Evolutionary conservation across 2,329 filamentous ascomycete genomes (phyloP).

Genomic region (Dryadomyces sulphureus): DNA sequence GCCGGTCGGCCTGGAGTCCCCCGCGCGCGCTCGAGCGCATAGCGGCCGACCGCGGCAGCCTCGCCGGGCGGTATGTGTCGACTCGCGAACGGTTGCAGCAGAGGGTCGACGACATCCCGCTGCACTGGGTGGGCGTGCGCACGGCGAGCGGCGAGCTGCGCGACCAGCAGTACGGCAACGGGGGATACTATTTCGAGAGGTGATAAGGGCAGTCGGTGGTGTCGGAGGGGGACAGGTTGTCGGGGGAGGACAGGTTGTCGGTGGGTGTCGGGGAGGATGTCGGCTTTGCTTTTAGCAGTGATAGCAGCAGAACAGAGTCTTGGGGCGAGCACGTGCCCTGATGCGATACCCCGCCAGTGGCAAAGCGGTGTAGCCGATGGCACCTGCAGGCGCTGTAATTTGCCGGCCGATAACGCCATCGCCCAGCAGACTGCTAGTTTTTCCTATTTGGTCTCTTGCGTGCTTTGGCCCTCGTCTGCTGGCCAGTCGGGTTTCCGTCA

Average conservation of each 20-base stretch:
- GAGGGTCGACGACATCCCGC: constrained; percentile 40
- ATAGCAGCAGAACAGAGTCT: too few relatives aligned
- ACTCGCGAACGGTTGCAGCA: constrained; percentile 34
- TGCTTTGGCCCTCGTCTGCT: constrained; percentile 3
- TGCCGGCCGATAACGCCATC: constrained; percentile 1
- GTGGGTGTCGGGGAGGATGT: too few relatives aligned
- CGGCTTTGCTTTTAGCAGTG: too few relatives aligned
- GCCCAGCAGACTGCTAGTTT: not conserved
- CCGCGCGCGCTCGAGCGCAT: constrained; percentile 22
- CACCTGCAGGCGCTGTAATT: too few relatives aligned
- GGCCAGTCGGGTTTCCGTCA: not conserved
- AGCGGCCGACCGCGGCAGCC: constrained; percentile 23
- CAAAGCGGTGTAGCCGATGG: too few relatives aligned
- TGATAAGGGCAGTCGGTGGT: not conserved
- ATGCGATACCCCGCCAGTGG: too few relatives aligned
- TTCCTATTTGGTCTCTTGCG: constrained; percentile 5
- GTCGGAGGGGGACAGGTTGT: not conserved
- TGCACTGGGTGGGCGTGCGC: constrained; percentile 44
- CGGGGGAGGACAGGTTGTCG: too few relatives aligned
- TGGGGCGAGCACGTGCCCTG: too few relatives aligned
- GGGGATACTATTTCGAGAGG: constrained; percentile 28
- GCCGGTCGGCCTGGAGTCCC: constrained; percentile 29
- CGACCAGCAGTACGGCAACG: constrained; percentile 33
- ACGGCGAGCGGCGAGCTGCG: constrained; percentile 29
- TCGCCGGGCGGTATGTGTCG: constrained; percentile 30